A percentile compares a stretch with the other conserved stretches of the same genome.
Conservation (phyloP, 352 stramenopile species). For the Globisporangium nagaii region DNA sequence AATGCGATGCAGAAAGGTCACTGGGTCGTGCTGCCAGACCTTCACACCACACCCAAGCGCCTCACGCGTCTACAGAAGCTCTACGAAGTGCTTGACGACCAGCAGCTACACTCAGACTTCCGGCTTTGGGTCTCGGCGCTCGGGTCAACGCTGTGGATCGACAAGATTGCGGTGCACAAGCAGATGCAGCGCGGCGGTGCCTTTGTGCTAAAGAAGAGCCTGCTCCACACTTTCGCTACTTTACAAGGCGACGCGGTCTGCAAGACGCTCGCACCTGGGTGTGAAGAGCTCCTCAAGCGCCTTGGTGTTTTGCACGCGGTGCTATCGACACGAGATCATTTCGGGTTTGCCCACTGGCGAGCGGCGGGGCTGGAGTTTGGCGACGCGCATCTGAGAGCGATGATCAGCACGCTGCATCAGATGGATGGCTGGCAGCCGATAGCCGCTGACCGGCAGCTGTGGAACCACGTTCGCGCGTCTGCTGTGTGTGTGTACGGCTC, state of each 20-base stretch:
- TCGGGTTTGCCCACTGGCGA: slow-evolving; percentile 13
- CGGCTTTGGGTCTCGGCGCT: slow-evolving; percentile 47
- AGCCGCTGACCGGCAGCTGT: background rate
- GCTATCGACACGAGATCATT: slow-evolving; percentile 9
- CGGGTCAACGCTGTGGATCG: background rate
- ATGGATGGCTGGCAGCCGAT: background rate
- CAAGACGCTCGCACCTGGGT: slow-evolving; percentile 4
- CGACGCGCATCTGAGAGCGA: slow-evolving; percentile 6
- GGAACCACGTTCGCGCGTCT: slow-evolving; percentile 6
- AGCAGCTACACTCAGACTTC: slow-evolving; percentile 47
- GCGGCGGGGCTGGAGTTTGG: background rate
- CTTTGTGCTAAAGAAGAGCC: slow-evolving; percentile 17
- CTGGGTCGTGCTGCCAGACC: slow-evolving; percentile 45
- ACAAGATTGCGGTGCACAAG: background rate
- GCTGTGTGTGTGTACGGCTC: slow-evolving; percentile 27
- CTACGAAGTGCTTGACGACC: slow-evolving; percentile 22
- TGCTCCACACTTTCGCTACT: slow-evolving; percentile 20
- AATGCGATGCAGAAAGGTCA: slow-evolving; percentile 39
- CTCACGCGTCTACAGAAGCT: slow-evolving; percentile 20
- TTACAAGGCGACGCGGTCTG: slow-evolving; percentile 14
- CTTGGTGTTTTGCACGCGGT: slow-evolving; percentile 17
- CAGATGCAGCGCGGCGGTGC: slow-evolving; percentile 10
- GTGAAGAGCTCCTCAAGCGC: slow-evolving; percentile 16
- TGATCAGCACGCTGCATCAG: background rate
- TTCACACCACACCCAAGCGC: slow-evolving; percentile 20